Conservation (phyloP, 805 yeast species). For the Ogataea pilisensis region DNA sequence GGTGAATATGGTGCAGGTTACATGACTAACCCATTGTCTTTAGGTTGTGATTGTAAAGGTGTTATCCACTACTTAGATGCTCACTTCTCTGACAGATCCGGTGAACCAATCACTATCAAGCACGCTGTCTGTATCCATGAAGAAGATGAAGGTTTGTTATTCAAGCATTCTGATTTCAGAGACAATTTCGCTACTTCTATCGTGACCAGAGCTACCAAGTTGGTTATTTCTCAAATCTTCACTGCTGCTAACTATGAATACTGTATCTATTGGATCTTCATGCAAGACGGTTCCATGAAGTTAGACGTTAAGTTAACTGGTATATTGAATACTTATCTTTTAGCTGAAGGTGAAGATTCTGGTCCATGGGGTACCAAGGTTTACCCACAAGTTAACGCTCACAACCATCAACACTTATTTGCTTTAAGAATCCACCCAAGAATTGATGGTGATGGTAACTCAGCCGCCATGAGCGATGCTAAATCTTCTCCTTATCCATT, state of each 20-base stretch:
- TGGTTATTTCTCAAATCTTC: conserved; percentile 74
- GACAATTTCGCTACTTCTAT: conserved; percentile 72
- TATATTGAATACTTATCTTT: conserved; percentile 68
- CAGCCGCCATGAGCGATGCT: conserved; percentile 67
- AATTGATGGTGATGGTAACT: conserved; percentile 75
- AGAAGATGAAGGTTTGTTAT: conserved; percentile 77
- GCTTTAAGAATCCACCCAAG: conserved; percentile 76
- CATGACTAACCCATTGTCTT: conserved; percentile 73
- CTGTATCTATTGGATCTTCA: conserved; percentile 77
- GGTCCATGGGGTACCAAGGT: conserved; percentile 81
- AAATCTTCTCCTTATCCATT: conserved; percentile 51
- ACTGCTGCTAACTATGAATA: conserved; percentile 87
- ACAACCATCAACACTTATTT: conserved; percentile 83
- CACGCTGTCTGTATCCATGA: conserved; percentile 83
- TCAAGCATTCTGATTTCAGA: conserved; percentile 82
- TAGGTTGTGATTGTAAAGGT: conserved; percentile 86
- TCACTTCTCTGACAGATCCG: conserved; percentile 62
- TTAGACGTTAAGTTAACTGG: conserved; percentile 79
- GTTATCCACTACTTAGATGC: conserved; percentile 80
- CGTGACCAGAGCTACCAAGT: conserved; percentile 69
- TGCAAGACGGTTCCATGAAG: conserved; percentile 81
- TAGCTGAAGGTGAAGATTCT: conserved; percentile 59
- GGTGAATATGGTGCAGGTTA: conserved; percentile 89
- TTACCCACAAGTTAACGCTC: conserved; percentile 78
- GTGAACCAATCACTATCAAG: conserved; percentile 66